Evolutionary conservation across 495 filamentous ascomycete species (phyloP), one percentile per base, ranked within the genome.

Genomic region (Entonaema liquescens): DNA sequence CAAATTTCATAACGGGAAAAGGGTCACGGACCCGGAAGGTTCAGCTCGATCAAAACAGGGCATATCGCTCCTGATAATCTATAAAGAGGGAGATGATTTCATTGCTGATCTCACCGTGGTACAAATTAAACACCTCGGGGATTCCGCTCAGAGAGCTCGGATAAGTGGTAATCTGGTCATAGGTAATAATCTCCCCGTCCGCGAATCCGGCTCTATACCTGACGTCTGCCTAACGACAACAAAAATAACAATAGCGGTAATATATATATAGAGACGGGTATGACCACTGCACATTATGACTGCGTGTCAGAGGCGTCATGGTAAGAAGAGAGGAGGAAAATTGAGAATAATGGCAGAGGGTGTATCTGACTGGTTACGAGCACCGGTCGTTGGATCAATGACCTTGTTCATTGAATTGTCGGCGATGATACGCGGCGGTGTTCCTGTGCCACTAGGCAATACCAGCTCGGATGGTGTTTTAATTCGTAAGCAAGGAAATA

Each of bases 41-140:
- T 61, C 62, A 65, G 62, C 62, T 74, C 52, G 67, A 70, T 58
- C 57, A 62, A 67, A 71, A 56, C 59, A 67, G 59, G 62, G 66
- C 57, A 67, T 70, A 38, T 58, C 53, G 62, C 59, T 66, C 59
- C 47, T 56, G 49, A 63, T 15, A 60, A 61, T 60, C 59, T 60
- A 53, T 53, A 59, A 67, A 62, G 67, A 60, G 35, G 62, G 58
- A 47, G 54, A 71, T 61, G 71, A 70, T 74, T 72, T 67, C 65
- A 73, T 66, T 74, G 71, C 70, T 70, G 71, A 76, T 74, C 67
- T 72, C 65, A 75, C 75, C 56, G 73, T 77, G 62, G 71, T 59
- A 77, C 70, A 76, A 74, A 69, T 71, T 65, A 74, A 74, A 73
- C 52, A 56, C 47, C 58, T 66, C 70, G 65, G 65, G 50, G 65